Evolutionary conservation across 371 early-diverging fungal genomes (phyloP).

Genomic region (Basidiobolus heterosporus): DNA sequence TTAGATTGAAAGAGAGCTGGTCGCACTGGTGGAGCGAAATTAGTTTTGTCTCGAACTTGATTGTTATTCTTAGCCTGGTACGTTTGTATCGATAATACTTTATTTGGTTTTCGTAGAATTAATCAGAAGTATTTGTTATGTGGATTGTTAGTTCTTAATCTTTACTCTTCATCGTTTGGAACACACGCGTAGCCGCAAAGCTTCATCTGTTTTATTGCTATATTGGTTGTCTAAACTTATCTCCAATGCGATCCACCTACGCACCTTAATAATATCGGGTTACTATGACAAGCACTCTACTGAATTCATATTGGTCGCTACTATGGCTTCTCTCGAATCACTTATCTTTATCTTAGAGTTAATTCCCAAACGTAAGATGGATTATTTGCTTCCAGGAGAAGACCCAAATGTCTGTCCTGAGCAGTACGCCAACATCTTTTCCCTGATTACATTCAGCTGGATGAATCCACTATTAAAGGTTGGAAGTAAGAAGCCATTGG

Average conservation of each 20-base stretch:
- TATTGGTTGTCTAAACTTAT: constrained; percentile 54
- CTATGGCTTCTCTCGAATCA: constrained; percentile 17
- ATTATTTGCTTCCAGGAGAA: constrained; percentile 27
- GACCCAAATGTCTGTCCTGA: constrained; percentile 45
- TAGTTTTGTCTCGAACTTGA: constrained; percentile 1
- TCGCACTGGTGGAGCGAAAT: neutral
- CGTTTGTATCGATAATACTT: constrained; percentile 2
- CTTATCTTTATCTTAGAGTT: constrained; percentile 42
- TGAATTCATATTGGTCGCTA: constrained; percentile 21
- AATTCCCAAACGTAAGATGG: constrained; percentile 30
- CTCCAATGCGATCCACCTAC: constrained; percentile 28
- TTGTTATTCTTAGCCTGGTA: constrained; percentile 7
- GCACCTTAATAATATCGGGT: constrained; percentile 26
- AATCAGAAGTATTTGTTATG: constrained; percentile 5
- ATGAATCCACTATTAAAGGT: constrained; percentile 73
- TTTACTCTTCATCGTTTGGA: constrained; percentile 43
- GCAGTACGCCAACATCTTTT: constrained; percentile 68
- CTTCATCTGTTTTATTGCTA: constrained; percentile 53
- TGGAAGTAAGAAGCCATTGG: constrained; percentile 59
- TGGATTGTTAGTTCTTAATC: constrained; percentile 24
- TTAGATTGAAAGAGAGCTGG: neutral
- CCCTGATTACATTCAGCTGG: constrained; percentile 74
- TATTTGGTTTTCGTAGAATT: constrained; percentile 9
- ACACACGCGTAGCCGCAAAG: constrained; percentile 35
- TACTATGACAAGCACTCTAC: constrained; percentile 9